Percentiles rank a stretch among this genome's conserved stretches.
Conservation (phyloP, 78 protist genomes). For the Chrysochromulina tobinii region DNA sequence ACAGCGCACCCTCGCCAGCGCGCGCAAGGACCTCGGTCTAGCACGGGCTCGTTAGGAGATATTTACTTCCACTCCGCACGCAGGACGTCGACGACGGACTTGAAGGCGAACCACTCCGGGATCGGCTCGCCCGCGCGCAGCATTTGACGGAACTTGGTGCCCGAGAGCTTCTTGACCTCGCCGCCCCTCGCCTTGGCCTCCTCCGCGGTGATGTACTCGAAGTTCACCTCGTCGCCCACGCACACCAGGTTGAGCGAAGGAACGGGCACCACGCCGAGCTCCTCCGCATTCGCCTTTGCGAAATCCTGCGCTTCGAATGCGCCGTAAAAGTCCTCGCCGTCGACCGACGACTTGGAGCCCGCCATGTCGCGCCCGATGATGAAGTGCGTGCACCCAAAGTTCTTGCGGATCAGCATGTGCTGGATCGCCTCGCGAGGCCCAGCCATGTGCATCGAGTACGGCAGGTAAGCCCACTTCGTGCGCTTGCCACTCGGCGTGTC, state of each 20-base stretch:
- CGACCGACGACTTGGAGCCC: slow-evolving; percentile 69
- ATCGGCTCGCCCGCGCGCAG: slow-evolving; percentile 83
- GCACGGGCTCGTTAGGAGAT: too few species aligned
- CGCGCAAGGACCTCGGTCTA: too few species aligned
- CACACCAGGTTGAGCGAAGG: slow-evolving; percentile 87
- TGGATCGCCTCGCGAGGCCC: slow-evolving; percentile 96
- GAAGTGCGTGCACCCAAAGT: slow-evolving; percentile 91
- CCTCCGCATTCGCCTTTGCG: slow-evolving; percentile 60
- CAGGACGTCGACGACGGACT: slow-evolving; percentile 83
- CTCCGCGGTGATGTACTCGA: slow-evolving; percentile 16
- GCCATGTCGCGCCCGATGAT: slow-evolving; percentile 96
- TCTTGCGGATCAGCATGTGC: slow-evolving; percentile 93
- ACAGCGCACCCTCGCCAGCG: too few species aligned
- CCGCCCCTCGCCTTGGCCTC: slow-evolving; percentile 68
- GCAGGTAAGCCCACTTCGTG: slow-evolving; percentile 58
- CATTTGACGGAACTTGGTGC: slow-evolving; percentile 62
- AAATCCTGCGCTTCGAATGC: slow-evolving; percentile 65
- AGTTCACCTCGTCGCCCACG: slow-evolving; percentile 59
- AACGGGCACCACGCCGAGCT: slow-evolving; percentile 77
- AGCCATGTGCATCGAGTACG: slow-evolving; percentile 64
- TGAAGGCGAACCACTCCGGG: slow-evolving; percentile 95
- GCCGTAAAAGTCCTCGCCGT: slow-evolving; percentile 80
- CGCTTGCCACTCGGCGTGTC: slow-evolving; percentile 24
- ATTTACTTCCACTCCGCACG: slow-evolving; percentile 44
- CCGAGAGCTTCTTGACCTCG: slow-evolving; percentile 57